These are phyloP conservation scores for Zygnema cylindricum DNA, from an alignment of 139 green algal genomes.

Conservation along the genomic window DNA sequence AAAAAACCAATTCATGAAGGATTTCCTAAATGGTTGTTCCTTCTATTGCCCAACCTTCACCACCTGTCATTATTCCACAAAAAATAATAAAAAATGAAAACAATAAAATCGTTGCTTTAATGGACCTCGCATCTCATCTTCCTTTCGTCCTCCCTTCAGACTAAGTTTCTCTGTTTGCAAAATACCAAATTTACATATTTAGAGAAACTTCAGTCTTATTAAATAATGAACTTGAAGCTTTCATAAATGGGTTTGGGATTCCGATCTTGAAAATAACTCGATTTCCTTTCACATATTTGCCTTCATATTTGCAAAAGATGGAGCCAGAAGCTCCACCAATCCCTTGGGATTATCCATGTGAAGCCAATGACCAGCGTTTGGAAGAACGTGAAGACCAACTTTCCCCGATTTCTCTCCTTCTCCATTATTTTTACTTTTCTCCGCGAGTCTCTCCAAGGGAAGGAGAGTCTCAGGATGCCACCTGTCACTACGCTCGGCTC, in stretches of 20 bases:
- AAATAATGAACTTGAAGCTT: too few species aligned
- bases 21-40: too few species aligned
- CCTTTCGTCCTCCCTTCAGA: background rate
- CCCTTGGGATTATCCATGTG: constrained; percentile 43
- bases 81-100: too few species aligned
- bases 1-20: too few species aligned
- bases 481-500: constrained; percentile 31
- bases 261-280: too few species aligned
- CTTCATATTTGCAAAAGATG: constrained; percentile 1
- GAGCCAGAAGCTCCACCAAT: constrained; percentile 37
- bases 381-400: constrained; percentile 26
- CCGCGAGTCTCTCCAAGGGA: background rate
- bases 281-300: background rate
- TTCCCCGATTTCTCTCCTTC: background rate
- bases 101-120: too few species aligned
- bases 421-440: background rate
- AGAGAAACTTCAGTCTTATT: too few species aligned
- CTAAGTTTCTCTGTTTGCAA: background rate
- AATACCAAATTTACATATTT: too few species aligned
- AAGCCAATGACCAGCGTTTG: constrained; percentile 40
- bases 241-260: too few species aligned
- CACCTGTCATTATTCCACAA: too few species aligned
- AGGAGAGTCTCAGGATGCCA: constrained; percentile 9
- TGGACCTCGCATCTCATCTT: background rate
- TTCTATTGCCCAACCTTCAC: too few species aligned